Base-by-base conservation (phyloP, 1,284 basidiomycete genomes). In the Xerocomus nothofagi region DNA sequence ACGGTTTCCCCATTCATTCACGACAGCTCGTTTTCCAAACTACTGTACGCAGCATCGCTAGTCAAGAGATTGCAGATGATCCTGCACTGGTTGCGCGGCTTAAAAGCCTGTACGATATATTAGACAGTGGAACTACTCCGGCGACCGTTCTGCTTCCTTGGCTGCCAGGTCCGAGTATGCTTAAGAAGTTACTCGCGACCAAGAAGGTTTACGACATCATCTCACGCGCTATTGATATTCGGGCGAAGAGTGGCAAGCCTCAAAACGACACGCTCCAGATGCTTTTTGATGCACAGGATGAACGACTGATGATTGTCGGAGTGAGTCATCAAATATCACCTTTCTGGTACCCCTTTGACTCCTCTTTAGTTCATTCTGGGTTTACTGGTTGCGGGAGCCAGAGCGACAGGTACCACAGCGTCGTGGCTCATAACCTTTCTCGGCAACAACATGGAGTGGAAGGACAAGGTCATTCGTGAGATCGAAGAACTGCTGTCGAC, bases 331-430 rank as follows among this genome's bases (percentile, higher is more conserved):
- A 39, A 43, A 47, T 50, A 56, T 53, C 45, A 46, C 53, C n/a
- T 52, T 54, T 51, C 51, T 58, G 60, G 48, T 44, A 53, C 42
- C 38, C 24, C 43, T 46, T 51, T 65, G 49, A 60, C 53, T 17
- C 46, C 47, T 33, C 44, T 60, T 53, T 59, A 88, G 85, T 88
- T 88, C 65, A 84, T 87, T 47, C 87, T 88, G 82, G 86, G 86
- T 29, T 70, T 88, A 9, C 72, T 88, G 47, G 82, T 86, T 49
- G 86, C 86, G 27, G 86, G 86, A 17, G 81, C 86, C 38, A 77
- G 86, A 60, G 84, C 86, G 15, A 88, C 86, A 40, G 86, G 86
- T 5, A 84, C 84, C 14, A 85, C 84, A 75, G 86, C 84, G 26
- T 86, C 82, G 23, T 88, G 86, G 86, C 66, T 89, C 40, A 69